Percentiles rank a stretch among this genome's conserved stretches.
Evolutionary conservation across 2,329 filamentous ascomycete species (phyloP).

Genomic region (Calonectria henricotiae): DNA sequence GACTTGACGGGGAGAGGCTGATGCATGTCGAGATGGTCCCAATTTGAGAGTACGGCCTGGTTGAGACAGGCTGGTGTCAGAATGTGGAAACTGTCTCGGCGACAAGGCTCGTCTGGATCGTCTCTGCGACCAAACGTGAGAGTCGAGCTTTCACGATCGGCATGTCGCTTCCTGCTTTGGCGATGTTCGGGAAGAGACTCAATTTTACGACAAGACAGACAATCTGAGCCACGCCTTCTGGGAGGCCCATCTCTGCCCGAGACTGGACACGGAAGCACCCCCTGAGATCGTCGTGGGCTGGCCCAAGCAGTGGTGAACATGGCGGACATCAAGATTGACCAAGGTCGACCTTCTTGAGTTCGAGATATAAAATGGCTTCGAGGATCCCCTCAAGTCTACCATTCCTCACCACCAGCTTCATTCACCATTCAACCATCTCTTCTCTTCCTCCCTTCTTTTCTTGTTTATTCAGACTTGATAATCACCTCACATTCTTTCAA

Average conservation of each 20-base stretch:
- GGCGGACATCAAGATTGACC: neutral
- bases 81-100: slow-evolving; percentile 17
- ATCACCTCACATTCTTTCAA: slow-evolving; percentile 9
- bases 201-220: slow-evolving; percentile 6
- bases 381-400: slow-evolving; percentile 7
- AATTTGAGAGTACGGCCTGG: neutral
- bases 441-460: slow-evolving; percentile 29
- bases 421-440: slow-evolving; percentile 25
- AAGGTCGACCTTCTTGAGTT: neutral
- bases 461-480: slow-evolving; percentile 33
- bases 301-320: neutral
- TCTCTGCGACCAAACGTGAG: neutral
- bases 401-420: slow-evolving; percentile 36
- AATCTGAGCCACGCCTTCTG: slow-evolving; percentile 2
- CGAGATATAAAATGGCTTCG: slow-evolving; percentile 36
- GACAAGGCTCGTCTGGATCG: neutral
- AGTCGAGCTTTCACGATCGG: neutral
- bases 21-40: slow-evolving; percentile 1
- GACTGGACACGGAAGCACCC: neutral
- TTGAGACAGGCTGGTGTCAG: slow-evolving; percentile 8
- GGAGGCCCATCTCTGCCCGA: slow-evolving; percentile 11
- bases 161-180: slow-evolving; percentile 12
- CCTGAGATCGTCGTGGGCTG: neutral
- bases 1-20: neutral
- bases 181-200: neutral